These are phyloP conservation scores for Saururus chinensis DNA, from an alignment of 164 flowering plant genomes.

Conservation along the genomic window DNA sequence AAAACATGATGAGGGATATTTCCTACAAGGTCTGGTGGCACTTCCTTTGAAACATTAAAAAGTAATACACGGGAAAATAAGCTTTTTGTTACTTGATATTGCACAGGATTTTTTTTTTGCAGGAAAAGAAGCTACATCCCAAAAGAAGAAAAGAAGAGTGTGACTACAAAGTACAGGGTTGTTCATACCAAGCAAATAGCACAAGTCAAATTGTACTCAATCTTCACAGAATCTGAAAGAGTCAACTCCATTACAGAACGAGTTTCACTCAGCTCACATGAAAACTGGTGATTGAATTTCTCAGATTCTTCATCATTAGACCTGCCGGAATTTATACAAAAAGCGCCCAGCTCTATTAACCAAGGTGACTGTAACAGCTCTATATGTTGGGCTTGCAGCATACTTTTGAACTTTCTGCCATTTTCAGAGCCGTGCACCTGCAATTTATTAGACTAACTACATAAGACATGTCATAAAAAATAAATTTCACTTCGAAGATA, in stretches of 20 bases:
- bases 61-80: too few relatives aligned
- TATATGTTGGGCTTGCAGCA: conserved; percentile 52
- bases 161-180: background rate
- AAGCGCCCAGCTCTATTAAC: conserved; percentile 84
- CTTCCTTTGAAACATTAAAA: too few relatives aligned
- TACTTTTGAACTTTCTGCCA: conserved; percentile 64
- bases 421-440: conserved; percentile 74
- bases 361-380: conserved; percentile 89
- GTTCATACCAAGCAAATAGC: conserved; percentile 80
- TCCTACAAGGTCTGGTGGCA: too few relatives aligned
- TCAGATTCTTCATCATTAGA: conserved; percentile 20
- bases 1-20: too few relatives aligned
- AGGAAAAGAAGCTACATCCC: background rate
- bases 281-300: conserved; percentile 27
- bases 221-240: conserved; percentile 46
- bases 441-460: background rate
- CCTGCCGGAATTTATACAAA: conserved; percentile 44
- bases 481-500: background rate
- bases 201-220: conserved; percentile 67
- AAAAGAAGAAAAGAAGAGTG: background rate
- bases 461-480: background rate
- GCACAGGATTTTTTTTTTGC: too few relatives aligned
- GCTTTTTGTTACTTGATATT: too few relatives aligned
- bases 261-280: conserved; percentile 28
- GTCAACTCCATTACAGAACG: conserved; percentile 41